Evolutionary conservation across 2,329 filamentous ascomycete genomes (phyloP).

Genomic region (Diplocarpon mali): DNA sequence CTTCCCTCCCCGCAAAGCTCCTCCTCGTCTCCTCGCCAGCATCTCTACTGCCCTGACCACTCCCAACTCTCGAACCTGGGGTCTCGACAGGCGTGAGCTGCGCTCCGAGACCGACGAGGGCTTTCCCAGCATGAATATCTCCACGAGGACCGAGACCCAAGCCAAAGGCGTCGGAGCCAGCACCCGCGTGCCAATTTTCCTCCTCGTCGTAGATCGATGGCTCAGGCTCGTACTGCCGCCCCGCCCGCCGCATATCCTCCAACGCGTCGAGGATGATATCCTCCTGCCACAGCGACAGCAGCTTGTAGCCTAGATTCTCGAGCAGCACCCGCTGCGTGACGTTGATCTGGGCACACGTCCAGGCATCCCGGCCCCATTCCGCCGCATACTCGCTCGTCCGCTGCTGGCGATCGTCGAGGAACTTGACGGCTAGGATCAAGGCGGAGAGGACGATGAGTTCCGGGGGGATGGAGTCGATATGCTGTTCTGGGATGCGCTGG

Average conservation of each 20-base stretch:
- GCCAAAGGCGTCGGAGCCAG: slow-evolving; percentile 4
- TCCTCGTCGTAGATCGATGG: slow-evolving; percentile 3
- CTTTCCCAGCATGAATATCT: slow-evolving; percentile 8
- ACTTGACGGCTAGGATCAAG: slow-evolving; percentile 54
- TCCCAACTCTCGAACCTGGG: slow-evolving; percentile 8
- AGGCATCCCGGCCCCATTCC: slow-evolving; percentile 43
- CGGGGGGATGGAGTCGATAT: slow-evolving; percentile 50
- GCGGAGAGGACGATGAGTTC: slow-evolving; percentile 54
- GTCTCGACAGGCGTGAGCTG: slow-evolving; percentile 17
- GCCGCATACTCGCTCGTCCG: slow-evolving; percentile 41
- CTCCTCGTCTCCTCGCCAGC: not conserved
- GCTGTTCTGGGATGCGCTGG: slow-evolving; percentile 29
- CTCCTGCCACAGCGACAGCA: slow-evolving; percentile 48
- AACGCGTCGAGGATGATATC: slow-evolving; percentile 47
- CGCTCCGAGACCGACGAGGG: slow-evolving; percentile 6
- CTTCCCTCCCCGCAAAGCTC: not conserved
- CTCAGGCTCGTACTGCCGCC: slow-evolving; percentile 7
- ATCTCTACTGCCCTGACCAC: slow-evolving; percentile 8
- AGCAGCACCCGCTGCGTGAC: slow-evolving; percentile 53
- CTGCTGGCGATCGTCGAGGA: slow-evolving; percentile 48
- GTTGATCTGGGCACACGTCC: slow-evolving; percentile 52
- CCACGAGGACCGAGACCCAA: not conserved
- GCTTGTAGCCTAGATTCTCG: slow-evolving; percentile 51
- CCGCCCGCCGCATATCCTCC: slow-evolving; percentile 53
- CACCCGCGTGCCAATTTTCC: slow-evolving; percentile 13